Evolutionary conservation across 768 basidiomycete species (phyloP).

Genomic region (Tulasnella sp.): DNA sequence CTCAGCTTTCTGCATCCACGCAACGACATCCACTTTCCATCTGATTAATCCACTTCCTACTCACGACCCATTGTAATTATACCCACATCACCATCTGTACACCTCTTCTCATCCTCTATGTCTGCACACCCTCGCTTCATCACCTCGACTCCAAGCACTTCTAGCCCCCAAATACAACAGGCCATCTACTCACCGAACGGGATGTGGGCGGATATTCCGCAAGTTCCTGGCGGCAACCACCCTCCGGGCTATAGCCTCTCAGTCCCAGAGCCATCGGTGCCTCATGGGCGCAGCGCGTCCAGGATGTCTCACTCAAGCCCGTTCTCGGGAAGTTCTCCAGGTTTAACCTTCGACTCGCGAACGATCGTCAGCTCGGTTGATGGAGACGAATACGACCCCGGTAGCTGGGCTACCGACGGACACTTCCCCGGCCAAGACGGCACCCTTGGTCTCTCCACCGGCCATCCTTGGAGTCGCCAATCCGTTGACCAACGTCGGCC

Average conservation of each 20-base stretch:
- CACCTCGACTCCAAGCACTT: not conserved
- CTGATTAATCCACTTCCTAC: too few species aligned
- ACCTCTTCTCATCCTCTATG: not conserved
- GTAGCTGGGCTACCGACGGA: constrained; percentile 1
- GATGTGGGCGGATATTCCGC: not conserved
- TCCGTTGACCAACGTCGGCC: not conserved
- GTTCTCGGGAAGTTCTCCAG: not conserved
- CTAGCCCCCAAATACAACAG: not conserved
- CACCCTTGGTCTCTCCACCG: not conserved
- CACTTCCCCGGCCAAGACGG: not conserved
- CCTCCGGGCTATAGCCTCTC: not conserved
- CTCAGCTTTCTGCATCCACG: not conserved
- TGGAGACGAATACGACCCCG: not conserved
- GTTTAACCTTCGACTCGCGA: not conserved
- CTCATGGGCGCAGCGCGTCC: not conserved
- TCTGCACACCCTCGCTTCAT: not conserved
- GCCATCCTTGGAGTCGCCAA: not conserved
- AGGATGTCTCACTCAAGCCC: not conserved
- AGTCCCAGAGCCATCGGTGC: not conserved
- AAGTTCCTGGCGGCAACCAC: not conserved
- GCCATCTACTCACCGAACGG: not conserved
- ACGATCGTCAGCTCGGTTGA: not conserved
- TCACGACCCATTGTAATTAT: not conserved
- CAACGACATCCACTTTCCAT: too few species aligned
- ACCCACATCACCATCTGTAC: not conserved